Percentiles rank a stretch among this genome's conserved stretches.
phyloP scores from a whole-genome alignment of 495 filamentous ascomycete genomes.

The Podospora bellae-mahoneyi region DNA sequence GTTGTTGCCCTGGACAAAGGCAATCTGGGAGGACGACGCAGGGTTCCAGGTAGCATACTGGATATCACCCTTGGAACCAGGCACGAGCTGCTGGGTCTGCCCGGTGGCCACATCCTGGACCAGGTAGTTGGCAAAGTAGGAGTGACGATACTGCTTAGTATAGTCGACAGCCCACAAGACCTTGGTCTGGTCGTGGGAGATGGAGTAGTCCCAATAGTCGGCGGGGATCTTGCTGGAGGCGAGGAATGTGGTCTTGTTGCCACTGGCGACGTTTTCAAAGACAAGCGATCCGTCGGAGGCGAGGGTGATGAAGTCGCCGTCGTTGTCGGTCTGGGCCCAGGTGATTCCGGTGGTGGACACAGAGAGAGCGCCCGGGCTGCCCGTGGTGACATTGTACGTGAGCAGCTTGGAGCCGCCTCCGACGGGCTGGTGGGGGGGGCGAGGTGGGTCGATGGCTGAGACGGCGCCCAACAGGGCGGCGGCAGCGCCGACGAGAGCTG shows the following conservation, averaged over 20 bases:
- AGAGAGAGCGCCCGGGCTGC: constrained; percentile 30
- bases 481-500: constrained; percentile 18
- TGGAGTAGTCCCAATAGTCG: constrained; percentile 33
- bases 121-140: constrained; percentile 56
- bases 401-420: constrained; percentile 41
- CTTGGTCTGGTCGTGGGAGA: constrained; percentile 40
- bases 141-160: constrained; percentile 56
- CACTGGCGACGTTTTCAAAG: constrained; percentile 49
- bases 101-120: constrained; percentile 49
- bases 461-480: constrained; percentile 14
- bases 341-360: constrained; percentile 37
- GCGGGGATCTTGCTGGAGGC: constrained; percentile 36
- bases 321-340: constrained; percentile 44
- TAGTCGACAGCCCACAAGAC: constrained; percentile 54
- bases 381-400: constrained; percentile 43
- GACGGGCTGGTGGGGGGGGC: constrained; percentile 38
- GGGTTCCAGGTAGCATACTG: constrained; percentile 54
- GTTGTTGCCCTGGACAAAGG: constrained; percentile 56
- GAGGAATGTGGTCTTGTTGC: constrained; percentile 47
- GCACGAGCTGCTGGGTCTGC: constrained; percentile 41
- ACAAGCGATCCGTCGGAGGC: constrained; percentile 41
- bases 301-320: constrained; percentile 50
- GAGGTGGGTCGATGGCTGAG: constrained; percentile 36
- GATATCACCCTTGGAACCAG: constrained; percentile 51
- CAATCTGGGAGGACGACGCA: constrained; percentile 44